phyloP scores from a whole-genome alignment of 2,329 filamentous ascomycete genomes.

The Alternaria burnsii region DNA sequence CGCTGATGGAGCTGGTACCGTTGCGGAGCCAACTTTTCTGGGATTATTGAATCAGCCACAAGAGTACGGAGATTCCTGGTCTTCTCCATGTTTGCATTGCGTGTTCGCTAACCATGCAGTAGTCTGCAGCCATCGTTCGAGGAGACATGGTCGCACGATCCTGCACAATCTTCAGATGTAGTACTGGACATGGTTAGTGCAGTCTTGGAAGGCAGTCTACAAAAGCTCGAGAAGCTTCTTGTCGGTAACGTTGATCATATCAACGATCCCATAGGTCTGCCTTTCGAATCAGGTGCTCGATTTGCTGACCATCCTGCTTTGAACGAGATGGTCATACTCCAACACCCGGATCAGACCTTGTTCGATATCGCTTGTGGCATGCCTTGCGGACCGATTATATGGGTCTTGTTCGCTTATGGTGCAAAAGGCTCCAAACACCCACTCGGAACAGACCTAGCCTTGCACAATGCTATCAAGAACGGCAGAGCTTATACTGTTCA shows the following conservation, averaged over 20 bases:
- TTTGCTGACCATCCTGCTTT: slow-evolving; percentile 41
- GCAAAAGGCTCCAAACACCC: slow-evolving; percentile 44
- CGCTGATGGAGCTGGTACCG: background rate
- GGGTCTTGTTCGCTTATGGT: slow-evolving; percentile 39
- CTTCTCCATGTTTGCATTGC: background rate
- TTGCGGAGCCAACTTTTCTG: slow-evolving; percentile 20
- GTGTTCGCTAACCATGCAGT: background rate
- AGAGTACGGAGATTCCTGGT: slow-evolving; percentile 12
- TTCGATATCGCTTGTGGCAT: slow-evolving; percentile 46
- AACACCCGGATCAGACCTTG: slow-evolving; percentile 43
- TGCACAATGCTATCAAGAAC: slow-evolving; percentile 50
- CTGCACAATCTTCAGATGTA: slow-evolving; percentile 17
- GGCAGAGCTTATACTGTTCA: slow-evolving; percentile 41
- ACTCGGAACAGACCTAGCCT: slow-evolving; percentile 42
- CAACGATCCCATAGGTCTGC: slow-evolving; percentile 43
- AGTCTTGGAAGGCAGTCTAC: slow-evolving; percentile 34
- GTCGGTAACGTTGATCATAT: slow-evolving; percentile 32
- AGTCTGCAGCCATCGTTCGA: slow-evolving; percentile 25
- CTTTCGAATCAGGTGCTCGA: slow-evolving; percentile 33
- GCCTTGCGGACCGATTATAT: slow-evolving; percentile 36
- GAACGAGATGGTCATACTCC: slow-evolving; percentile 36
- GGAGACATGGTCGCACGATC: slow-evolving; percentile 24
- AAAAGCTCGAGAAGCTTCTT: slow-evolving; percentile 39
- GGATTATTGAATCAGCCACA: slow-evolving; percentile 17
- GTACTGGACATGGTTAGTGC: slow-evolving; percentile 41